phyloP scores from a whole-genome alignment of 805 yeast species.

The Scheffersomyces ergatensis region DNA sequence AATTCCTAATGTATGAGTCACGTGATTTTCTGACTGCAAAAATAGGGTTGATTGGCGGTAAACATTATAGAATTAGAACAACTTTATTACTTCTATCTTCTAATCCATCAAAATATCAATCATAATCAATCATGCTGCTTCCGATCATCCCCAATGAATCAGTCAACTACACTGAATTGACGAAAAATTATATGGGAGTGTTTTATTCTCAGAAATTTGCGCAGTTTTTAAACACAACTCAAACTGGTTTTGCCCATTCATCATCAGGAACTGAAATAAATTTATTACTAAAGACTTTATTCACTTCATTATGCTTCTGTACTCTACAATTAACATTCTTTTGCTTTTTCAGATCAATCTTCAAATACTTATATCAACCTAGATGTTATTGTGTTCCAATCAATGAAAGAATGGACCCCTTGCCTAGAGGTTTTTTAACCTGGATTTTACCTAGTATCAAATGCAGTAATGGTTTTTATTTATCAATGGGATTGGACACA shows the following conservation, averaged over 20 bases:
- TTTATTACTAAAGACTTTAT: constrained; percentile 54
- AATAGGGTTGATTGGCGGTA: too few relatives aligned
- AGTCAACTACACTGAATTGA: constrained; percentile 22
- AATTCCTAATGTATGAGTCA: too few relatives aligned
- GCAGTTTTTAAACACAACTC: constrained; percentile 48
- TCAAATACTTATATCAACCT: constrained; percentile 52
- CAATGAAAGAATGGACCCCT: constrained; percentile 33
- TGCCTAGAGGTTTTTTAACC: constrained; percentile 43
- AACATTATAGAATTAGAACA: too few relatives aligned
- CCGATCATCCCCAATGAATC: constrained; percentile 11
- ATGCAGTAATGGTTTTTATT: constrained; percentile 41
- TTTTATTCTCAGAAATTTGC: constrained; percentile 27
- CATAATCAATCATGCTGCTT: too few relatives aligned
- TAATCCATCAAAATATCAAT: too few relatives aligned
- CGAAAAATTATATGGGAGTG: constrained; percentile 24
- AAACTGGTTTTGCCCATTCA: constrained; percentile 57
- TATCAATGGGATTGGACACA: constrained; percentile 65
- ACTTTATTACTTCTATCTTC: too few relatives aligned
- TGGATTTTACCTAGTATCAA: constrained; percentile 53
- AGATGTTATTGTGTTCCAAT: constrained; percentile 44
- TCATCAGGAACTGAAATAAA: constrained; percentile 58
- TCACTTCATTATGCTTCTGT: constrained; percentile 54
- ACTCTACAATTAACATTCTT: constrained; percentile 47
- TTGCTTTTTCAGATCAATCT: constrained; percentile 32
- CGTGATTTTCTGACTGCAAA: too few relatives aligned